A percentile compares a stretch with the other conserved stretches of the same genome.
These are phyloP conservation scores for Boletellus ananiceps DNA, from an alignment of 768 basidiomycete species.

Conservation along the genomic window DNA sequence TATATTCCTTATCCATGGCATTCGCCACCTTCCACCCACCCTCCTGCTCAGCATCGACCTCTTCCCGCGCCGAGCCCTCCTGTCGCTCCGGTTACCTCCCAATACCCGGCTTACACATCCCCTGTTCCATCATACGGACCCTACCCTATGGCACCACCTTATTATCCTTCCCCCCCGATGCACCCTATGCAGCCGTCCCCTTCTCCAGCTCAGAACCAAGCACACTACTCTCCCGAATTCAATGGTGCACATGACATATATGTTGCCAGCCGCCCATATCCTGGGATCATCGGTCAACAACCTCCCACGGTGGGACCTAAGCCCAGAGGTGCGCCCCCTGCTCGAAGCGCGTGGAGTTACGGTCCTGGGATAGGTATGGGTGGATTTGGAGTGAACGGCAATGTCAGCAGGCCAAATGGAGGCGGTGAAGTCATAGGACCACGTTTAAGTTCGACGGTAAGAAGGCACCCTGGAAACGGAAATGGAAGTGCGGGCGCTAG, in stretches of 20 bases:
- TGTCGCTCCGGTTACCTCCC: slow-evolving; percentile 28
- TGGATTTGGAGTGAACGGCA: slow-evolving; percentile 35
- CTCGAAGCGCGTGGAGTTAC: slow-evolving; percentile 62
- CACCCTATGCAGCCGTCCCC: slow-evolving; percentile 25
- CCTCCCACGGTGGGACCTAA: slow-evolving; percentile 25
- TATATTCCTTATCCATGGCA: slow-evolving; percentile 32
- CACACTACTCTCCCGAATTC: slow-evolving; percentile 28
- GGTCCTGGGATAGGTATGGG: slow-evolving; percentile 57
- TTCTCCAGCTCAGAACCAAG: slow-evolving; percentile 25
- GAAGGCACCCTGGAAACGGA: slow-evolving; percentile 47
- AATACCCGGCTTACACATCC: slow-evolving; percentile 31
- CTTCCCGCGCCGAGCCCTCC: slow-evolving; percentile 30
- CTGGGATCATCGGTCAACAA: slow-evolving; percentile 32
- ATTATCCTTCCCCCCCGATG: slow-evolving; percentile 30
- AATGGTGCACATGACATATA: slow-evolving; percentile 26
- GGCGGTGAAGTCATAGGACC: slow-evolving; percentile 58
- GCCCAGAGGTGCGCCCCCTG: slow-evolving; percentile 35
- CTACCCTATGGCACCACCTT: slow-evolving; percentile 31
- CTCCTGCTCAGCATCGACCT: slow-evolving; percentile 39
- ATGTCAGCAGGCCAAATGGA: slow-evolving; percentile 19
- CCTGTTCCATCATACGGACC: slow-evolving; percentile 32
- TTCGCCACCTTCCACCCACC: slow-evolving; percentile 35
- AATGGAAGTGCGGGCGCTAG: slow-evolving; percentile 52
- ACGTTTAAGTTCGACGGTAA: slow-evolving; percentile 47
- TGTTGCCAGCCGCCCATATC: slow-evolving; percentile 19